Base-by-base conservation (phyloP, 169 alveolate species). In the Theileria sp. region DNA sequence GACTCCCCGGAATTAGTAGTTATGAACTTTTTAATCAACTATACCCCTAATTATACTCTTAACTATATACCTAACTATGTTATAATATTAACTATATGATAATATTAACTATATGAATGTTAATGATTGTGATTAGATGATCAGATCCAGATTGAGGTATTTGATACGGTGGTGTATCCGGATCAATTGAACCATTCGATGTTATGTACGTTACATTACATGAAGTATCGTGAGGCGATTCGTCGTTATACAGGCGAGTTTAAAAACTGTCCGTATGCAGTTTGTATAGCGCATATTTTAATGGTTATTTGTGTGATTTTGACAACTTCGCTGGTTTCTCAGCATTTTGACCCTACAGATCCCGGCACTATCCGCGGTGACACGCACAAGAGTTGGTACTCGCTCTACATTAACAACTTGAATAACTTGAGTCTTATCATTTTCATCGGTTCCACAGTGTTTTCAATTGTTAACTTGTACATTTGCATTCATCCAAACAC, bases 221-320 rank as follows among this genome's bases (percentile, higher is more conserved):
- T 91, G 94, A 91, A 85, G 26, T 86, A 84, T 65, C 67, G 94
- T n/a, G 94, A 91, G 69, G 86, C 86, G 25, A 15, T 85, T 36
- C 75, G 94, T 34, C 70, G 87, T 23, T 86, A 87, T 58, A 87
- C 77, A 72, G 84, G 85, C 1, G 91, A 88, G 19, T 69, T 85
- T 58, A 75, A 49, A 34, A 77, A 78, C 62, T 84, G 81, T 30
- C 79, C 93, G 13, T 62, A 76, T 8, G 65, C 60, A 10, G 75
- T 66, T 61, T 87, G 92, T 38, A 80, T 81, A 4, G 68, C 70
- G 10, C 38, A 76, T 36, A 79, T 83, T 28, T 62, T 79, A 34
- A 30, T 86, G 49, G 87, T 87, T 2, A 73, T 86, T 21, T 32
- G 82, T 32, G 67, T 87, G 34, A 67, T 84, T 26, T 72, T 83